A percentile compares a stretch with the other conserved stretches of the same genome.
phyloP scores from a whole-genome alignment of 768 basidiomycete species.

The Leccinum variicolor region DNA sequence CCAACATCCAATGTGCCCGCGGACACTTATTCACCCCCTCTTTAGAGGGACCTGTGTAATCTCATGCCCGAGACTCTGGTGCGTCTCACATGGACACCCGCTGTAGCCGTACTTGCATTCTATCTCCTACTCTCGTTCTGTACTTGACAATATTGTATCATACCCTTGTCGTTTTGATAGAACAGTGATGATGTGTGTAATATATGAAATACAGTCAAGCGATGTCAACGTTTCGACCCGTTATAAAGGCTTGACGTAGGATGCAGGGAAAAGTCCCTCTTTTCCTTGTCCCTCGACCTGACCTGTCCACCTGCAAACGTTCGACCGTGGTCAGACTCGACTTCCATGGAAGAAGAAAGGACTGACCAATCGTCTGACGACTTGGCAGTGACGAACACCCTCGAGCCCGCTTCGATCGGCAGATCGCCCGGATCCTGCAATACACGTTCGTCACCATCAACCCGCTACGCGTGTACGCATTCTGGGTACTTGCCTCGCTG shows the following conservation, averaged over 20 bases:
- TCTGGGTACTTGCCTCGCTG: conserved; percentile 43
- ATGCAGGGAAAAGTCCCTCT: conserved; percentile 63
- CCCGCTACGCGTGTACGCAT: too few relatives aligned
- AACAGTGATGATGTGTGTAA: conserved; percentile 11
- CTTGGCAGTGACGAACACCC: conserved; percentile 60
- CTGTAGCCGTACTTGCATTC: conserved; percentile 25
- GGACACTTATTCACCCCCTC: conserved; percentile 17
- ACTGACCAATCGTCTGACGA: conserved; percentile 76
- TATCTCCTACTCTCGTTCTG: conserved; percentile 33
- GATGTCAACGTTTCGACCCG: neutral
- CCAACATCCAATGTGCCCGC: conserved; percentile 14
- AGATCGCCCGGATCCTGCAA: conserved; percentile 71
- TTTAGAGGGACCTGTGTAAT: conserved; percentile 2
- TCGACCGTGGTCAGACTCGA: neutral
- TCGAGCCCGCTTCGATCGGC: conserved; percentile 50
- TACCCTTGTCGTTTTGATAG: conserved; percentile 25
- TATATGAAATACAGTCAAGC: conserved; percentile 1
- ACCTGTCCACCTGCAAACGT: conserved; percentile 59
- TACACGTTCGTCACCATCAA: neutral
- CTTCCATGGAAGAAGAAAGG: neutral
- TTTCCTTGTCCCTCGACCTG: conserved; percentile 55
- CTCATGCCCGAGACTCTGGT: conserved; percentile 9
- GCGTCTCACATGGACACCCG: conserved; percentile 24
- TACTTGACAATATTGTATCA: conserved; percentile 25
- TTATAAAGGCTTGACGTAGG: conserved; percentile 61